Evolutionary conservation across 805 yeast genomes (phyloP).

Genomic region (Pichia deserticola): DNA sequence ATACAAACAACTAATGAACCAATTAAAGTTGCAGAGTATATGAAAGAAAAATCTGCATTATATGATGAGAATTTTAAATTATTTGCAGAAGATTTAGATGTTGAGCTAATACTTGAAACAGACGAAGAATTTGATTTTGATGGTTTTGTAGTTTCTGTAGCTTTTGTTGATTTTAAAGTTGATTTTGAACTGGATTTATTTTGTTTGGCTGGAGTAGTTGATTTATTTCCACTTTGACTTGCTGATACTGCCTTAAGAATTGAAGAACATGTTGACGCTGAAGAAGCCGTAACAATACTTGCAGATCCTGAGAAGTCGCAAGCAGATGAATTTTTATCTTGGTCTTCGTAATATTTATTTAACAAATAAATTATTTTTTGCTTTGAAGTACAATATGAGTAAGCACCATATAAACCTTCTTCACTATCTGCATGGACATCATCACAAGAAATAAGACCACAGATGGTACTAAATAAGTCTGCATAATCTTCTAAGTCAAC

Average conservation of each 20-base stretch:
- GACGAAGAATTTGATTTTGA: conserved; percentile 23
- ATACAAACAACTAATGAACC: conserved; percentile 5
- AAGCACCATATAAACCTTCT: conserved; percentile 63
- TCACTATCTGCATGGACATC: conserved; percentile 57
- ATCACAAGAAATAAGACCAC: conserved; percentile 52
- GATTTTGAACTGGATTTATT: no score
- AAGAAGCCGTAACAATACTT: conserved; percentile 37
- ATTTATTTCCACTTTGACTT: conserved; percentile 19
- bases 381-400: conserved; percentile 63
- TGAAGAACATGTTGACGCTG: conserved; percentile 39
- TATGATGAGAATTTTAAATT: not conserved
- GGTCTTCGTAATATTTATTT: conserved; percentile 52
- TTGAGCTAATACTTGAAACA: conserved; percentile 15
- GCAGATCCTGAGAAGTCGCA: conserved; percentile 74
- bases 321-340: conserved; percentile 40
- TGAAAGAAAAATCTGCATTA: conserved; percentile 31
- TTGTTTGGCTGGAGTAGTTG: not conserved
- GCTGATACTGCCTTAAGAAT: conserved; percentile 23
- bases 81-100: conserved; percentile 8
- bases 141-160: conserved; percentile 17
- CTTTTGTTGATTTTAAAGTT: not conserved
- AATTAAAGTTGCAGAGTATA: conserved; percentile 5
- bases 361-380: conserved; percentile 62
- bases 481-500: conserved; percentile 51
- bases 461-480: conserved; percentile 49